A percentile compares a stretch with the other conserved stretches of the same genome.
phyloP scores from a whole-genome alignment of 192 early-diverging fungal species.

The Coemansia sp. region DNA sequence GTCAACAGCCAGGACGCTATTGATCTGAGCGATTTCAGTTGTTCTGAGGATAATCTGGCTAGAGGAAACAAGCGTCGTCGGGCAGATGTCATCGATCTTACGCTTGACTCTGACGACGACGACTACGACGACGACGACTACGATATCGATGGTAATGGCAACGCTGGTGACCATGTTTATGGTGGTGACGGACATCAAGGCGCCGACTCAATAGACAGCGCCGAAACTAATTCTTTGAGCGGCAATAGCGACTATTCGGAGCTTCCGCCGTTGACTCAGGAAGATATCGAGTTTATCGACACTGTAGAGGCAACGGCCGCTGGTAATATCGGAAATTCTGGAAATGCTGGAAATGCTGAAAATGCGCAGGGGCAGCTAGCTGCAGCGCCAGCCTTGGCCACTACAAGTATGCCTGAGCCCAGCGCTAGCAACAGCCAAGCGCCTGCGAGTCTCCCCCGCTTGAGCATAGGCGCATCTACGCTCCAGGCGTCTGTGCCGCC shows the following conservation, averaged over 20 bases:
- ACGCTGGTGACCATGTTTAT: too few relatives aligned
- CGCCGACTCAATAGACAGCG: not conserved
- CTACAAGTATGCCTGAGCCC: slow-evolving; percentile 7
- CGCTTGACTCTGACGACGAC: slow-evolving; percentile 48
- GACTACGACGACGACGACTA: too few relatives aligned
- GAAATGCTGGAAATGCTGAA: too few relatives aligned
- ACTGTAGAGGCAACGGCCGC: not conserved
- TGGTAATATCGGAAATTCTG: not conserved
- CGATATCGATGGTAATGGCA: too few relatives aligned
- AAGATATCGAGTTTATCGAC: slow-evolving; percentile 35
- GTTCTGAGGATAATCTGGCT: not conserved
- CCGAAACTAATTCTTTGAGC: not conserved
- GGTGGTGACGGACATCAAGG: too few relatives aligned
- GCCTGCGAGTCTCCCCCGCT: not conserved
- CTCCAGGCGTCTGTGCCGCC: not conserved
- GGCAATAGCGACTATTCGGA: not conserved
- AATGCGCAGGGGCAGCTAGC: too few relatives aligned
- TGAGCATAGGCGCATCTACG: not conserved
- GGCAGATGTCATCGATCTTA: slow-evolving; percentile 64
- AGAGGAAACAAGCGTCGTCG: slow-evolving; percentile 44
- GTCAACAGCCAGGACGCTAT: slow-evolving; percentile 16
- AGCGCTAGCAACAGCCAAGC: not conserved
- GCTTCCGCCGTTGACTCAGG: slow-evolving; percentile 29
- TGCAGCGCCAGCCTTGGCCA: not conserved
- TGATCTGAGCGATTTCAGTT: slow-evolving; percentile 32